These are phyloP conservation scores for Saprolegnia parasitica DNA, from an alignment of 352 stramenopile genomes.

Conservation along the genomic window DNA sequence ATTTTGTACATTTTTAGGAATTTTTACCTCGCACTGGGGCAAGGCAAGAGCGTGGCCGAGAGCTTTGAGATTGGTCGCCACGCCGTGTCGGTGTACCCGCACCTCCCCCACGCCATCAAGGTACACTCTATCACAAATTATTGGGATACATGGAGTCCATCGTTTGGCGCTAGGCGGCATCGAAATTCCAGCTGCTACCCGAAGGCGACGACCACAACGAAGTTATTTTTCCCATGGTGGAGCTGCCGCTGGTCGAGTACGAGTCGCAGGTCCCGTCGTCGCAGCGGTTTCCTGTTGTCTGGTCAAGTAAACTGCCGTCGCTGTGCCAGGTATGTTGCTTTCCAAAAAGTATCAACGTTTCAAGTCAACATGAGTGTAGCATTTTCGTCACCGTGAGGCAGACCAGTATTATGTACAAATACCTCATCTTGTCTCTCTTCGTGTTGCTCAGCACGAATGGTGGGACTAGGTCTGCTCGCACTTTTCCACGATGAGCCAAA, in stretches of 20 bases:
- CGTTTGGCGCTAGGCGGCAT: constrained; percentile 37
- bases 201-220: constrained; percentile 74
- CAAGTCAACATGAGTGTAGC: background rate
- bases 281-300: constrained; percentile 66
- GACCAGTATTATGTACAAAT: constrained; percentile 62
- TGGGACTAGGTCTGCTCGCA: background rate
- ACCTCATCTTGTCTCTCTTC: background rate
- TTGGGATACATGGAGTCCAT: background rate
- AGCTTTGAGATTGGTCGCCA: constrained; percentile 75
- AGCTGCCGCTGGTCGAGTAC: constrained; percentile 40
- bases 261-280: constrained; percentile 45
- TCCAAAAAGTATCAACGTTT: background rate
- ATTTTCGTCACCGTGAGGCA: constrained; percentile 70
- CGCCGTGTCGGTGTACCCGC: constrained; percentile 62
- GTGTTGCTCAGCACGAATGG: too few species aligned
- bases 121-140: background rate
- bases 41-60: constrained; percentile 59
- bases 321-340: constrained; percentile 47
- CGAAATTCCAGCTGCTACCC: constrained; percentile 75
- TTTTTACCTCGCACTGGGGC: constrained; percentile 74
- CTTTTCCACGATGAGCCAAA: constrained; percentile 1
- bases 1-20: constrained; percentile 15
- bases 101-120: constrained; percentile 19
- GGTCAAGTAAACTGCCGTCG: constrained; percentile 70
- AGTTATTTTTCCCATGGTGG: constrained; percentile 70